A percentile compares a stretch with the other conserved stretches of the same genome.
Conservation (phyloP, 2,329 filamentous ascomycete species). For the Aspergillus fijiensis region DNA sequence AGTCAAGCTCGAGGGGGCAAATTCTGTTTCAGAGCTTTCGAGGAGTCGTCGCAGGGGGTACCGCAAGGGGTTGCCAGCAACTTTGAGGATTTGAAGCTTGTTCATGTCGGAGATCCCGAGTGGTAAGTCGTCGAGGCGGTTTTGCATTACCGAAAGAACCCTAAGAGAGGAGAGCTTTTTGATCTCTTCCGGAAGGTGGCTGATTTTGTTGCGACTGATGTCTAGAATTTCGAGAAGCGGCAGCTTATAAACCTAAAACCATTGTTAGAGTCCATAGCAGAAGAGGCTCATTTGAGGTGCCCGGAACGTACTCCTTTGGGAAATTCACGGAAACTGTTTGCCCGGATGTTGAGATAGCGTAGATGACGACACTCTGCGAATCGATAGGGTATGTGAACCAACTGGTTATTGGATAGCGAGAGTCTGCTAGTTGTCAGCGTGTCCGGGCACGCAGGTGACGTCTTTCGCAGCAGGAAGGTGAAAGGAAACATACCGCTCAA, state of each 20-base stretch:
- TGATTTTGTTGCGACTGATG: conserved; percentile 83
- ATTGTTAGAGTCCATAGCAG: conserved; percentile 15
- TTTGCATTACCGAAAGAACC: conserved; percentile 83
- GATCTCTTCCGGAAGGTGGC: conserved; percentile 73
- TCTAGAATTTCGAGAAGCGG: conserved; percentile 89
- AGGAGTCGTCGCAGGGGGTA: conserved; percentile 74
- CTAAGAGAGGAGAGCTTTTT: conserved; percentile 79
- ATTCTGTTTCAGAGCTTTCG: conserved; percentile 65
- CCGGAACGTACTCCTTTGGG: conserved; percentile 58
- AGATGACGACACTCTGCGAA: conserved; percentile 51
- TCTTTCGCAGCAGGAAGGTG: neutral
- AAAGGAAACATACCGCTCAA: conserved; percentile 46
- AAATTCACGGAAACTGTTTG: conserved; percentile 58
- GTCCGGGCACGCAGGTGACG: neutral
- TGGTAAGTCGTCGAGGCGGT: conserved; percentile 81
- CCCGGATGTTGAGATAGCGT: conserved; percentile 51
- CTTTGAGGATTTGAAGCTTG: conserved; percentile 82
- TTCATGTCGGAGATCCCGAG: conserved; percentile 84
- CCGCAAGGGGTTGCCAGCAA: conserved; percentile 81
- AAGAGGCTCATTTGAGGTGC: neutral
- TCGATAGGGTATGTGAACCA: conserved; percentile 50
- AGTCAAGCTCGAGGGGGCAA: conserved; percentile 53
- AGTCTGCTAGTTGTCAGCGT: conserved; percentile 37
- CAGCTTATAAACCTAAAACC: conserved; percentile 73
- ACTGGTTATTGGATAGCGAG: conserved; percentile 52